Evolutionary conservation across 2,329 filamentous ascomycete species (phyloP), one percentile per base, ranked within the genome.

Genomic region (Xylaria polymorpha): DNA sequence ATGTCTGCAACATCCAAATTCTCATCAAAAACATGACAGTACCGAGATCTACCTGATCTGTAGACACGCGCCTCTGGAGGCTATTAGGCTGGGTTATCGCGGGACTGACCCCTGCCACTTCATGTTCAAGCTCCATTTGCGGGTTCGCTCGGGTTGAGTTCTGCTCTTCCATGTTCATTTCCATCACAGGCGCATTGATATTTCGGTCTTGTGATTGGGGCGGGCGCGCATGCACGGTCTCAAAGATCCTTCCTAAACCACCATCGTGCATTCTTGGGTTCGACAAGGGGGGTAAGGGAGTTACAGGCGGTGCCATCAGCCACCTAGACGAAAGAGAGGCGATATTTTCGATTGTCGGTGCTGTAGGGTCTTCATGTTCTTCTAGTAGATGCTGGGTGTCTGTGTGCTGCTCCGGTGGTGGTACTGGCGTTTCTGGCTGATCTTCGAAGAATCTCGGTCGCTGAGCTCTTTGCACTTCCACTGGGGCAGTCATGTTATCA

Each of bases 401-500:
- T 9, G 46, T 37, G 2, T 55, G 43, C 1, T 44, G 29, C n/a
- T 12, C 67, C 55, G 46, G n/a, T 15, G 37, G 35, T 4, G 48
- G 32, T 6, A 29, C 48, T 44, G 60, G 35, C 22, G 15, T 44
- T 32, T 60, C 60, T n/a, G 61, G 29, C 32, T 46, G 59, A 18
- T 68, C 61, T 58, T 67, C 64, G 22, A 64, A 70, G 55, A 60
- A 67, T 18, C 57, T 65, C 32, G 70, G 64, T 25, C 59, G 60
- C 41, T 70, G 63, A 2, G 43, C 41, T 60, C 61, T 56, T 58
- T 48, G 63, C 10, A 72, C 46, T 37, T 72, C 70, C 39, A 70
- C 65, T 10, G 70, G 68, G 12, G 62, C 37, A 7, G 59, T 72
- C 71, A 66, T 71, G 29, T 75, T 76, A 32, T 69, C 74, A 41